These are phyloP conservation scores for Medicago arabica DNA, from an alignment of 306 rosid genomes.

Conservation along the genomic window DNA sequence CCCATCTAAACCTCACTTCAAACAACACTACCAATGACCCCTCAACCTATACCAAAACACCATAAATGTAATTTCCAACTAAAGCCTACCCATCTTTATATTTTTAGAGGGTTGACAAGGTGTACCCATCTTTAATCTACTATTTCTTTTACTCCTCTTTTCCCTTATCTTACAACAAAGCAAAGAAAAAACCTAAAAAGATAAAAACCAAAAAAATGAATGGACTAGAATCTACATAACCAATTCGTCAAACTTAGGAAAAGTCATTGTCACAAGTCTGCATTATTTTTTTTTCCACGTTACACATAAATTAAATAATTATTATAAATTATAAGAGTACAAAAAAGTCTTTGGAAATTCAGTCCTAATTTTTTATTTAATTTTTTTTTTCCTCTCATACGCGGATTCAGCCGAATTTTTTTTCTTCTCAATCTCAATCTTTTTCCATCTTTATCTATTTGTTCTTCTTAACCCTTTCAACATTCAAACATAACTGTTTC, in stretches of 20 bases:
- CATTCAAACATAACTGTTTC: slow-evolving; percentile 52
- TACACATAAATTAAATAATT: slow-evolving; percentile 18
- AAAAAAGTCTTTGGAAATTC: slow-evolving; percentile 52
- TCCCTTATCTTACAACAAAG: slow-evolving; percentile 18
- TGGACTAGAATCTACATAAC: slow-evolving; percentile 53
- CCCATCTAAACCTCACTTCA: slow-evolving; percentile 26
- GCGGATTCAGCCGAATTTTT: slow-evolving; percentile 52
- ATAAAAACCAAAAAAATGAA: slow-evolving; percentile 27
- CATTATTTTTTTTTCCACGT: slow-evolving; percentile 15
- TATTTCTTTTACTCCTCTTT: background rate
- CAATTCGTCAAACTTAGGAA: slow-evolving; percentile 52
- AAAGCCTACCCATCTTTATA: slow-evolving; percentile 30
- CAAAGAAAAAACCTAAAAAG: background rate
- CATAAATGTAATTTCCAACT: slow-evolving; percentile 43
- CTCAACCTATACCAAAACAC: slow-evolving; percentile 19
- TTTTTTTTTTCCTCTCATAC: slow-evolving; percentile 35
- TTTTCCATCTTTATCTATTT: slow-evolving; percentile 16
- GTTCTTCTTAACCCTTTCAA: slow-evolving; percentile 46
- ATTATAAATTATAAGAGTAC: background rate
- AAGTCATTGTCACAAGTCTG: slow-evolving; percentile 59
- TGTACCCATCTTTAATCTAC: slow-evolving; percentile 31
- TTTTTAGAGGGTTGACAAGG: slow-evolving; percentile 34
- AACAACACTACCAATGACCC: slow-evolving; percentile 9
- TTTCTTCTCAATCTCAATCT: background rate
- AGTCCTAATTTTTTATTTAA: slow-evolving; percentile 26